phyloP scores from a whole-genome alignment of 2,329 filamentous ascomycete genomes.

The Cladophialophora bantiana region DNA sequence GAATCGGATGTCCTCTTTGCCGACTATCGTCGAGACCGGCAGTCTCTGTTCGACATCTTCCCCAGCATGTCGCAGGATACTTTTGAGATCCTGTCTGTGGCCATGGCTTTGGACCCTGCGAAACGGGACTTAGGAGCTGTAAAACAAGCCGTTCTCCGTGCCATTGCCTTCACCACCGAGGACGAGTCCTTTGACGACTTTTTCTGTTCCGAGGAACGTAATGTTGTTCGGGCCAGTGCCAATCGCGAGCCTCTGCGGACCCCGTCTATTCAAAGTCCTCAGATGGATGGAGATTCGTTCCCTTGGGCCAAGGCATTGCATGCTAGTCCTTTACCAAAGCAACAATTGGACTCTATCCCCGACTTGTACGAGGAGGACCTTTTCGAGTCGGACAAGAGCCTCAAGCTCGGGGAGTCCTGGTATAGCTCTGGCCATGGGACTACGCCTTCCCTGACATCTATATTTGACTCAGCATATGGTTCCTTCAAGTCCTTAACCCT shows the following conservation, averaged over 20 bases:
- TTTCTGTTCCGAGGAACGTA: slow-evolving; percentile 84
- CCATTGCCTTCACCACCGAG: slow-evolving; percentile 89
- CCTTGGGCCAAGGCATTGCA: slow-evolving; percentile 94
- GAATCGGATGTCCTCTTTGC: slow-evolving; percentile 90
- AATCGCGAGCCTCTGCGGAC: slow-evolving; percentile 95
- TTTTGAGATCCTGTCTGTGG: slow-evolving; percentile 89
- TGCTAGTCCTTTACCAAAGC: slow-evolving; percentile 72
- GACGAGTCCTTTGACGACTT: slow-evolving; percentile 86
- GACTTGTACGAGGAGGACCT: slow-evolving; percentile 83
- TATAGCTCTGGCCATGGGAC: slow-evolving; percentile 73
- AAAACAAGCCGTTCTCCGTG: slow-evolving; percentile 77
- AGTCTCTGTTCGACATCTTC: slow-evolving; percentile 97
- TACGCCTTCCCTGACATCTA: slow-evolving; percentile 82
- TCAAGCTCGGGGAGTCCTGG: slow-evolving; percentile 67
- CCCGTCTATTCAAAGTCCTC: slow-evolving; percentile 89
- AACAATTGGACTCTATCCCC: slow-evolving; percentile 86
- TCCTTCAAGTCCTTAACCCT: slow-evolving; percentile 79
- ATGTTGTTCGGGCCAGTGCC: slow-evolving; percentile 77
- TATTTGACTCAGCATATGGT: slow-evolving; percentile 81
- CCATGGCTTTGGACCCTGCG: slow-evolving; percentile 86
- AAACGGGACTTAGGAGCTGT: slow-evolving; percentile 83
- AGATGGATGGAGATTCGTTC: slow-evolving; percentile 80
- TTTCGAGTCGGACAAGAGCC: slow-evolving; percentile 75
- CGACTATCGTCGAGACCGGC: slow-evolving; percentile 91
- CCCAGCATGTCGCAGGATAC: slow-evolving; percentile 98